Percentiles rank a stretch among this genome's conserved stretches.
Conservation (phyloP, 2,329 filamentous ascomycete genomes). For the Achaetomium macrosporum region DNA sequence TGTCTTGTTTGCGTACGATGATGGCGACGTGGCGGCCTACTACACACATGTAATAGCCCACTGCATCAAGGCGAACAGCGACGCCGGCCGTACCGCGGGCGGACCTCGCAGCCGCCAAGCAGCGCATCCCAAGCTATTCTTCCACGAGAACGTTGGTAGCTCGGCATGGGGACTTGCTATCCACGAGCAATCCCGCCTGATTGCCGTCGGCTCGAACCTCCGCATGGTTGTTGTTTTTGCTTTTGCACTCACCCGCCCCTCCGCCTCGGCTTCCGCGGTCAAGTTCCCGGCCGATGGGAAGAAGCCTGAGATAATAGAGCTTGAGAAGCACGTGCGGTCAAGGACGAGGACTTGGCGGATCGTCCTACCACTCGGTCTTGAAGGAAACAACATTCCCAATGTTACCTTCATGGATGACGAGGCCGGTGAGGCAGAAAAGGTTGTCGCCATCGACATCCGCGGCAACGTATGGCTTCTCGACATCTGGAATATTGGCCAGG, state of each 20-base stretch:
- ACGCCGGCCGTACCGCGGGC: not conserved
- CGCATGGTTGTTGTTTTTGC: constrained; percentile 49
- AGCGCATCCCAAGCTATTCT: constrained; percentile 45
- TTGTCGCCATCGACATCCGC: constrained; percentile 47
- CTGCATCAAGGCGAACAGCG: constrained; percentile 33
- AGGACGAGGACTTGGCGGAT: constrained; percentile 47
- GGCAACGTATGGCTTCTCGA: constrained; percentile 45
- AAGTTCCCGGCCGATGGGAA: constrained; percentile 20
- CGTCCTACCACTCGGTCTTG: constrained; percentile 36
- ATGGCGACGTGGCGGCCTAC: constrained; percentile 69
- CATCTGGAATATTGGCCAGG: constrained; percentile 41
- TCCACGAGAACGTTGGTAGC: constrained; percentile 66
- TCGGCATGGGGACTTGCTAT: constrained; percentile 89
- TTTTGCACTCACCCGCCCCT: constrained; percentile 32
- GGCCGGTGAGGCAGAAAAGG: constrained; percentile 42
- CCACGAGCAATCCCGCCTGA: constrained; percentile 72
- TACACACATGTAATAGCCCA: constrained; percentile 51
- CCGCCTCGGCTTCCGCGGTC: constrained; percentile 5
- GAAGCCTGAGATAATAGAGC: constrained; percentile 17
- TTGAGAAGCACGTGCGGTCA: constrained; percentile 34
- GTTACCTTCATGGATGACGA: constrained; percentile 45
- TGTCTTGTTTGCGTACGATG: constrained; percentile 61
- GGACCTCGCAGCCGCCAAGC: not conserved
- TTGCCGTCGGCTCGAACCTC: constrained; percentile 79
- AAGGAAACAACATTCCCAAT: constrained; percentile 46